A percentile compares a stretch with the other conserved stretches of the same genome.
phyloP scores from a whole-genome alignment of 1,284 basidiomycete genomes.

The Limonomyces culmigenus region DNA sequence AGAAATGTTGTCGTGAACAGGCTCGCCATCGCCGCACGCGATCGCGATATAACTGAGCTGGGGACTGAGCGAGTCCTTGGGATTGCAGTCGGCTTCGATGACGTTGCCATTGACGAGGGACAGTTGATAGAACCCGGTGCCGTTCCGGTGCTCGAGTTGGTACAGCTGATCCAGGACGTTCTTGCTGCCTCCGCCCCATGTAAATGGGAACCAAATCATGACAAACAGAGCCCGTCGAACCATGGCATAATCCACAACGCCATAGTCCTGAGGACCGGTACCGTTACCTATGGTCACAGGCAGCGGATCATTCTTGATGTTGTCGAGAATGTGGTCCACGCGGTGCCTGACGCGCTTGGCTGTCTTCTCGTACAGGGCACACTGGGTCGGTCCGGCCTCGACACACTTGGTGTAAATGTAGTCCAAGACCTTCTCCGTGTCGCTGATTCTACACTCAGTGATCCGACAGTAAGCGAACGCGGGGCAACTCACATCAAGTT shows the following conservation, averaged over 20 bases:
- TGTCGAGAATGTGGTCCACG: not conserved
- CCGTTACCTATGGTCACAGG: not conserved
- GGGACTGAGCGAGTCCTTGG: no score
- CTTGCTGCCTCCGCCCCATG: no score
- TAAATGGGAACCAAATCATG: not conserved
- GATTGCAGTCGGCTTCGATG: no score
- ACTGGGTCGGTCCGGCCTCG: not conserved
- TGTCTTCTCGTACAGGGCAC: not conserved
- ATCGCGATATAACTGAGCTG: no score
- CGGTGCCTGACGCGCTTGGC: not conserved
- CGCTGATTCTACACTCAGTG: not conserved
- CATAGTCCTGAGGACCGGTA: not conserved
- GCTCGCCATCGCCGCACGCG: not conserved
- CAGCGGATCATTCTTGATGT: not conserved
- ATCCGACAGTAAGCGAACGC: not conserved
- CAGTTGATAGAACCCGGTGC: no score
- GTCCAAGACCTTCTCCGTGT: not conserved
- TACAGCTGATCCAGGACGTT: no score
- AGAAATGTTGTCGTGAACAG: not conserved
- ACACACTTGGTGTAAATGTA: not conserved
- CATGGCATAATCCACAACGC: not conserved
- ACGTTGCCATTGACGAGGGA: no score
- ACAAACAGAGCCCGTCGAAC: not conserved
- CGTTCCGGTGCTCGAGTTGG: not conserved
- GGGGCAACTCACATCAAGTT: not conserved